Evolutionary conservation across 2,329 filamentous ascomycete genomes (phyloP).

Genomic region (Lojkania enalia): DNA sequence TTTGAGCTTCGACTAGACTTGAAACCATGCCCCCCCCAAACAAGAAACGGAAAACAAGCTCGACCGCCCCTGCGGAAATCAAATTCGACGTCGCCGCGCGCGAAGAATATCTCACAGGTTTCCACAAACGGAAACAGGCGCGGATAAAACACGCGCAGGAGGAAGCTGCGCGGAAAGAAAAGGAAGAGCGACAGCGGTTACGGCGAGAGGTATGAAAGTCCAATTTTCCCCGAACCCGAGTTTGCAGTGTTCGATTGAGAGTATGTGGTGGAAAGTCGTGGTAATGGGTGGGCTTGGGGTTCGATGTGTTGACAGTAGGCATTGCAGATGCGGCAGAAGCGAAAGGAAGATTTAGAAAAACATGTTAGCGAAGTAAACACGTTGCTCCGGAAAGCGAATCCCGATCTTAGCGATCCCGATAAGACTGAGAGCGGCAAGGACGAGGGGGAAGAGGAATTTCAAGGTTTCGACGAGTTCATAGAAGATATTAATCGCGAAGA

Average conservation of each 20-base stretch:
- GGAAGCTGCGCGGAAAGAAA: constrained; percentile 73
- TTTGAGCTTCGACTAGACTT: too few relatives aligned
- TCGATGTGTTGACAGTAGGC: background rate
- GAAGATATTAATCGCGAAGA: constrained; percentile 76
- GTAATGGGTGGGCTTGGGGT: too few relatives aligned
- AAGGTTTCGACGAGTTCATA: constrained; percentile 48
- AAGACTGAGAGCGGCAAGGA: constrained; percentile 31
- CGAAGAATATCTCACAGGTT: constrained; percentile 88
- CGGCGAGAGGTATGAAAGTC: constrained; percentile 71
- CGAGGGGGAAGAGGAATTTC: constrained; percentile 60
- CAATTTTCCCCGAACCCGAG: background rate
- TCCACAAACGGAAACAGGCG: constrained; percentile 92
- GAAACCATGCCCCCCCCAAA: constrained; percentile 29
- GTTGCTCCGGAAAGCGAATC: constrained; percentile 65
- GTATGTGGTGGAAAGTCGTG: background rate
- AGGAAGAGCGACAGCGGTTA: constrained; percentile 73
- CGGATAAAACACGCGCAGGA: constrained; percentile 85
- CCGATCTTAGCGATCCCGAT: constrained; percentile 40
- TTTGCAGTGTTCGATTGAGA: background rate
- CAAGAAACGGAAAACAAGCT: constrained; percentile 52
- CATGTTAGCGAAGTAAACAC: constrained; percentile 78
- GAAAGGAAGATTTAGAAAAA: constrained; percentile 77
- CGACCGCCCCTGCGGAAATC: constrained; percentile 72
- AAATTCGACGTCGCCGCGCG: constrained; percentile 80
- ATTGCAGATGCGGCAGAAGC: constrained; percentile 76